Evolutionary conservation across 305 asterid species (phyloP), one percentile per base, ranked within the genome.

Genomic region (Rubia balearica): DNA sequence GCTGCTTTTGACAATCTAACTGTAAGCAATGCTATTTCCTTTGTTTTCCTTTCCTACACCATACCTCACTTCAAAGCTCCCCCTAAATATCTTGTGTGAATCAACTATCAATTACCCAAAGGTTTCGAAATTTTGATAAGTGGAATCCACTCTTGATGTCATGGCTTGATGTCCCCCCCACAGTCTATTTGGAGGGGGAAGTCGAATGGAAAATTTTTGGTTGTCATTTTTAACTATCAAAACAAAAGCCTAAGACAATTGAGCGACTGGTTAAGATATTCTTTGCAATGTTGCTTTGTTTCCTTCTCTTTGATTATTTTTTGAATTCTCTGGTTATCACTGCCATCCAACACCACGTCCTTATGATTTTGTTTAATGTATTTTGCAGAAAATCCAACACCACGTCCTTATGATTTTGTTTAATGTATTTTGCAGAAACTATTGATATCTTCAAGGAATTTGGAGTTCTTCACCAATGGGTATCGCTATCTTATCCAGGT

Each of bases 391-490:
- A n/a, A n/a, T n/a, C n/a, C 12, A 24, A 41, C 33, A 4, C 38
- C 38, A 14, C 55, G 55, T 73, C 67, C 69, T 73, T 22, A 33
- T 33, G 38, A 66, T 49, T 33, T 41, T 60, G 45, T 22, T 14
- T 63, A n/a, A 76, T 53, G 75, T 21, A 67, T 74, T 82, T 77
- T 74, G 70, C 98, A 92, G 98, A 69, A 82, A 90, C 74, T 92
- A 74, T 78, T 92, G 92, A 84, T 92, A 84, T 85, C 96, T 73
- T 92, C 98, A 78, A 82, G 97, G 85, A 92, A 92, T 78, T 84
- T 92, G 85, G 98, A 92, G 43, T 92, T 92, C 90, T 92, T 92
- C 87, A 92, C 98, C 78, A 89, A 6, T 79, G 98, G 97, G 67
- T 92, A 92, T 75, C 87, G 96, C 64, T 90, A 90, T 79, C 86